Conservation (phyloP, 2,329 filamentous ascomycete species). For the Tolypocladium ophioglossoides region DNA sequence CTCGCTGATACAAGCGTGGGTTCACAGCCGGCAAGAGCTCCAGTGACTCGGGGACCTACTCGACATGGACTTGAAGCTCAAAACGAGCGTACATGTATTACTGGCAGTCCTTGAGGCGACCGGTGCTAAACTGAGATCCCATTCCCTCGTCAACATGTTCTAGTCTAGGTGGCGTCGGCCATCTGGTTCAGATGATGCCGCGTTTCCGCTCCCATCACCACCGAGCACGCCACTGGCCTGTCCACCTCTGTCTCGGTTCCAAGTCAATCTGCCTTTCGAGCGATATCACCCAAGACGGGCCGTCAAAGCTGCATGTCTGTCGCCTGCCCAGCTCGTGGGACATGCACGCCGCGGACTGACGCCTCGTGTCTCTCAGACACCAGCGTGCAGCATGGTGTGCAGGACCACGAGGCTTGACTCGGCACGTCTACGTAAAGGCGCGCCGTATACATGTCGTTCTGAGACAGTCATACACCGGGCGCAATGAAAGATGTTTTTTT, state of each 20-base stretch:
- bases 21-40: neutral
- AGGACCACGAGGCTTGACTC: neutral
- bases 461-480: neutral
- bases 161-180: neutral
- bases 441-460: neutral
- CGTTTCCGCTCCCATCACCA: neutral
- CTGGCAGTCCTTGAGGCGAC: neutral
- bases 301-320: neutral
- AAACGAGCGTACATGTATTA: neutral
- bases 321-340: neutral
- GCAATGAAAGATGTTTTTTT: neutral
- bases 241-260: neutral
- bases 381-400: neutral
- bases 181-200: neutral
- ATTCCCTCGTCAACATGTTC: neutral
- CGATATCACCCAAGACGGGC: neutral
- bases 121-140: neutral
- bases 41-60: neutral
- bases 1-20: neutral
- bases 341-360: neutral
- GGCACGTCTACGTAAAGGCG: neutral
- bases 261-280: neutral
- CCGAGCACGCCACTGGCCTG: neutral
- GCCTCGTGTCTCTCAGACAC: neutral
- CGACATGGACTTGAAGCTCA: neutral